Evolutionary conservation across 2,329 filamentous ascomycete genomes (phyloP).

Genomic region (Aspergillus sp.): DNA sequence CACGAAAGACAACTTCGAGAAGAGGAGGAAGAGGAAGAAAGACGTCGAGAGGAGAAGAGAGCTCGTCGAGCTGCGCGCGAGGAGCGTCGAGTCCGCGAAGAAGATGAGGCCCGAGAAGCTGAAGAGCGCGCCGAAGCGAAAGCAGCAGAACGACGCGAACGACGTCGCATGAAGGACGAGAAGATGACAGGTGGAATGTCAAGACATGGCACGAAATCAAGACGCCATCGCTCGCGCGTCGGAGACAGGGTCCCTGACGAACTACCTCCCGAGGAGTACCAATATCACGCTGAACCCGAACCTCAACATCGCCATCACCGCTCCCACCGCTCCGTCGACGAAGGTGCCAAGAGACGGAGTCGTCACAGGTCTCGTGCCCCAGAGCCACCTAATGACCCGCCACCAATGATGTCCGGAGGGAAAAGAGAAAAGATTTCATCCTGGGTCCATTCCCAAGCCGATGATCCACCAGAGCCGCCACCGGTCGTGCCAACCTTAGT

Average conservation of each 20-base stretch:
- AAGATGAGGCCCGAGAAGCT: slow-evolving; percentile 41
- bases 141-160: slow-evolving; percentile 36
- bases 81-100: slow-evolving; percentile 32
- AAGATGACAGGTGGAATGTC: slow-evolving; percentile 19
- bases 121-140: slow-evolving; percentile 30
- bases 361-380: slow-evolving; percentile 31
- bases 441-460: slow-evolving; percentile 44
- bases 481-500: slow-evolving; percentile 41
- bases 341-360: slow-evolving; percentile 19
- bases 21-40: slow-evolving; percentile 33
- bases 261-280: slow-evolving; percentile 21
- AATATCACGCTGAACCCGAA: not conserved
- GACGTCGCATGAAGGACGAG: slow-evolving; percentile 30
- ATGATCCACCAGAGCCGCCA: slow-evolving; percentile 43
- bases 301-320: slow-evolving; percentile 17
- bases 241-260: slow-evolving; percentile 22
- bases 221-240: slow-evolving; percentile 26
- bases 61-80: slow-evolving; percentile 29
- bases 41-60: slow-evolving; percentile 25
- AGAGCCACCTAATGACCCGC: slow-evolving; percentile 15
- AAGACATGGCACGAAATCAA: slow-evolving; percentile 22
- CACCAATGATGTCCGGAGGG: slow-evolving; percentile 29
- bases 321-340: slow-evolving; percentile 25
- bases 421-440: slow-evolving; percentile 44
- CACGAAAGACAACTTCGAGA: slow-evolving; percentile 31